Conservation (phyloP, 129 eudicot genomes). For the Saposhnikovia divaricata region DNA sequence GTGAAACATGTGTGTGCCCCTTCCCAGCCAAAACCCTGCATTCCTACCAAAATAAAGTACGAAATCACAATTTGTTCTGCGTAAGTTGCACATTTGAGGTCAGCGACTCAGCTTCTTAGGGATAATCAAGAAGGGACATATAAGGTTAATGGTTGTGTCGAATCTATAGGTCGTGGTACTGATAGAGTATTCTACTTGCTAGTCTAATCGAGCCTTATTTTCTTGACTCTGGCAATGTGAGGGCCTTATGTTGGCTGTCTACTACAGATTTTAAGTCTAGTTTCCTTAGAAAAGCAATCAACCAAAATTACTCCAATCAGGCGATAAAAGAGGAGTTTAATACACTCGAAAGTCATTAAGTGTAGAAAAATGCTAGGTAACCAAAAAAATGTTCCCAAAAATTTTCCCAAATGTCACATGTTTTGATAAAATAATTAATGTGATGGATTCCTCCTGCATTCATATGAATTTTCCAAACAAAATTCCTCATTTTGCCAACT, state of each 20-base stretch:
- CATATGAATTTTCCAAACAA: too few relatives aligned
- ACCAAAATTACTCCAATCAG: background rate
- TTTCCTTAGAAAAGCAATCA: background rate
- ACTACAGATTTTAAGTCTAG: background rate
- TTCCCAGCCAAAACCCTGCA: too few relatives aligned
- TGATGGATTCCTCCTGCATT: too few relatives aligned
- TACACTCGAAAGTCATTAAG: background rate
- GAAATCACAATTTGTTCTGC: too few relatives aligned
- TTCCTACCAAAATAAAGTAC: too few relatives aligned
- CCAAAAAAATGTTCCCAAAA: too few relatives aligned
- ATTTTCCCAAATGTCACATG: too few relatives aligned
- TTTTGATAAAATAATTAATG: too few relatives aligned
- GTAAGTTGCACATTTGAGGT: background rate
- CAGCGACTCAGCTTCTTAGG: background rate
- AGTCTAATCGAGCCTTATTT: background rate
- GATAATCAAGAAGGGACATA: background rate
- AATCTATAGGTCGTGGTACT: background rate
- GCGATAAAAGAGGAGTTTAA: background rate
- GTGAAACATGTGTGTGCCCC: too few relatives aligned
- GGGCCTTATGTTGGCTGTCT: background rate
- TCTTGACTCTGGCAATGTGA: background rate
- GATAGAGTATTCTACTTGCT: background rate
- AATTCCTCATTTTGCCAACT: too few relatives aligned
- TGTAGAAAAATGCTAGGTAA: too few relatives aligned
- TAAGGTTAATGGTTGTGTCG: background rate